Evolutionary conservation across 345 rosid genomes (phyloP).

Genomic region (Firmiana major): DNA sequence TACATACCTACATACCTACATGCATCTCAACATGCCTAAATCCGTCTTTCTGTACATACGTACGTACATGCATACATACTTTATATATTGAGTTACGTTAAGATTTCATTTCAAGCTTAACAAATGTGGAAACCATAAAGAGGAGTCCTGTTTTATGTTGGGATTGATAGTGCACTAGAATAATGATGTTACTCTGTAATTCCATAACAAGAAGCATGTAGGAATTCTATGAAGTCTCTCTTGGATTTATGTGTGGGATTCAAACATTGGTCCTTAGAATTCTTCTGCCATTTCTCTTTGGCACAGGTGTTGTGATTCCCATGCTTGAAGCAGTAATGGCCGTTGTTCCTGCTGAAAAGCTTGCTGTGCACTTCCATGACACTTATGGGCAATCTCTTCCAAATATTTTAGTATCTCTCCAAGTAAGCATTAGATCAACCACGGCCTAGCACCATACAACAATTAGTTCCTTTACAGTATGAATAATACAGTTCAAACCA

Average conservation of each 20-base stretch:
- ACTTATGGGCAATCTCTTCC: slow-evolving; percentile 83
- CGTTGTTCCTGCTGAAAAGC: slow-evolving; percentile 59
- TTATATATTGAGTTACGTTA: not conserved
- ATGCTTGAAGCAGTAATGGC: slow-evolving; percentile 75
- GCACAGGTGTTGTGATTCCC: slow-evolving; percentile 55
- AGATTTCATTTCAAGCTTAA: not conserved
- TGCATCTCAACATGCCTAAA: not conserved
- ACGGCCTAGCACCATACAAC: not conserved
- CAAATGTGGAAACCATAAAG: not conserved
- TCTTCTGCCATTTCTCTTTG: slow-evolving; percentile 7
- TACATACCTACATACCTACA: not conserved
- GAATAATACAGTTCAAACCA: not conserved
- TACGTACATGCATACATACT: not conserved
- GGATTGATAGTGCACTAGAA: not conserved
- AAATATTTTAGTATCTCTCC: slow-evolving; percentile 67
- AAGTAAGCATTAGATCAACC: slow-evolving; percentile 33
- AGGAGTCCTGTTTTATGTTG: not conserved
- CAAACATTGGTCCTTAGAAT: not conserved
- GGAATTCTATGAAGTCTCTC: slow-evolving; percentile 5
- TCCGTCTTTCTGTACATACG: not conserved
- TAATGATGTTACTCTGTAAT: not conserved
- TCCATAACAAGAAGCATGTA: not conserved
- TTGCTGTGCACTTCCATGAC: slow-evolving; percentile 80
- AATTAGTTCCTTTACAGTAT: not conserved
- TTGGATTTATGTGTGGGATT: not conserved